Evolutionary conservation across 768 basidiomycete genomes (phyloP).

Genomic region (Coprinopsis sp.): DNA sequence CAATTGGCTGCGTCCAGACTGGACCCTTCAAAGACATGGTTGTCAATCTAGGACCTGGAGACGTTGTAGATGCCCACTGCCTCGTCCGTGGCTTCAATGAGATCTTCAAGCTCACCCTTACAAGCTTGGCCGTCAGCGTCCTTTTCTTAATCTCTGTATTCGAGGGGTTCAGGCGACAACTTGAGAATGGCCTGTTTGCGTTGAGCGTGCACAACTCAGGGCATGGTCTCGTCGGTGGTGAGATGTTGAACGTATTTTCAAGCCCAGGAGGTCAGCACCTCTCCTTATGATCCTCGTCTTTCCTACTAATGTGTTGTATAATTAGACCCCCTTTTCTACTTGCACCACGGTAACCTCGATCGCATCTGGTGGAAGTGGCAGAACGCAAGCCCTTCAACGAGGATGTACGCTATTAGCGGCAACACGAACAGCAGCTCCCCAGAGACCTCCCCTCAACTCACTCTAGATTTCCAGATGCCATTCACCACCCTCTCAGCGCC

Average conservation of each 20-base stretch:
- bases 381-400: not conserved
- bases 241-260: conserved; percentile 9
- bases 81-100: conserved; percentile 5
- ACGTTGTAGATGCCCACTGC: conserved; percentile 2
- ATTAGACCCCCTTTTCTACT: conserved; percentile 6
- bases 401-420: conserved; percentile 2
- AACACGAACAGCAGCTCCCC: too few species aligned
- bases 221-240: conserved; percentile 3
- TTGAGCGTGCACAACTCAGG: not conserved
- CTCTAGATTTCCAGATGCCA: too few species aligned
- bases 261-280: not conserved
- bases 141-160: not conserved
- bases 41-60: conserved; percentile 7
- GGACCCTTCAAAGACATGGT: conserved; percentile 7
- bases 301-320: not conserved
- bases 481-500: too few species aligned
- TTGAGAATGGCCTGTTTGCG: conserved; percentile 1
- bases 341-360: conserved; percentile 9
- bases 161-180: conserved; percentile 1
- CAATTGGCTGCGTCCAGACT: conserved; percentile 7
- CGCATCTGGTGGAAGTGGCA: conserved; percentile 10
- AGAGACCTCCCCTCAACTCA: too few species aligned
- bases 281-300: not conserved
- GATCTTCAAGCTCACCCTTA: not conserved
- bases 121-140: not conserved